Conservation (phyloP, 768 basidiomycete species). For the Termitomyces sp. region DNA sequence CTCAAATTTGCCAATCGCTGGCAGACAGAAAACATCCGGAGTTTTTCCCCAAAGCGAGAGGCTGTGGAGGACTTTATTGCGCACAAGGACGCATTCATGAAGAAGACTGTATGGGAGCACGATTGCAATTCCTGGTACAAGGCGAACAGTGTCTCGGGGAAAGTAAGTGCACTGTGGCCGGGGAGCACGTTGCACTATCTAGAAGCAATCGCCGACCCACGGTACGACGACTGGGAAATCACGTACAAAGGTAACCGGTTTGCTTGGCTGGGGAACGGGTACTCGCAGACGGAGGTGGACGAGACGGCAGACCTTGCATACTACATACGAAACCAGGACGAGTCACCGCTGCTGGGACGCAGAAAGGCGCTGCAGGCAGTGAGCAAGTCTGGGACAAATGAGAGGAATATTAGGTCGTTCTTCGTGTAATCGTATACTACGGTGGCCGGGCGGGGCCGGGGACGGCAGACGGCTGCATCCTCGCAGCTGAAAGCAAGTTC, state of each 20-base stretch:
- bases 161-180: slow-evolving; percentile 28
- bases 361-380: slow-evolving; percentile 8
- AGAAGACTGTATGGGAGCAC: slow-evolving; percentile 25
- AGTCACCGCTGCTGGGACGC: slow-evolving; percentile 9
- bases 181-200: slow-evolving; percentile 33
- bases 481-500: not conserved
- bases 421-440: not conserved
- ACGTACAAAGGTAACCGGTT: slow-evolving; percentile 29
- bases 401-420: not conserved
- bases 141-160: slow-evolving; percentile 19
- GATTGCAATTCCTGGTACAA: slow-evolving; percentile 33
- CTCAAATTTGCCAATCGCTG: slow-evolving; percentile 28
- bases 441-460: not conserved
- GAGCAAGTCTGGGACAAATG: slow-evolving; percentile 9
- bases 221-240: slow-evolving; percentile 32
- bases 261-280: slow-evolving; percentile 29
- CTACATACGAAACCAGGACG: slow-evolving; percentile 18
- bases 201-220: slow-evolving; percentile 25
- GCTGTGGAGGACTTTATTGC: slow-evolving; percentile 28
- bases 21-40: slow-evolving; percentile 32
- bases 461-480: not conserved
- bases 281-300: slow-evolving; percentile 28
- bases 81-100: slow-evolving; percentile 28
- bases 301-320: slow-evolving; percentile 27
- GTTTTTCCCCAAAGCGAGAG: slow-evolving; percentile 28